Evolutionary conservation across 2,329 filamentous ascomycete species (phyloP).

Genomic region (Tolypocladium inflatum): DNA sequence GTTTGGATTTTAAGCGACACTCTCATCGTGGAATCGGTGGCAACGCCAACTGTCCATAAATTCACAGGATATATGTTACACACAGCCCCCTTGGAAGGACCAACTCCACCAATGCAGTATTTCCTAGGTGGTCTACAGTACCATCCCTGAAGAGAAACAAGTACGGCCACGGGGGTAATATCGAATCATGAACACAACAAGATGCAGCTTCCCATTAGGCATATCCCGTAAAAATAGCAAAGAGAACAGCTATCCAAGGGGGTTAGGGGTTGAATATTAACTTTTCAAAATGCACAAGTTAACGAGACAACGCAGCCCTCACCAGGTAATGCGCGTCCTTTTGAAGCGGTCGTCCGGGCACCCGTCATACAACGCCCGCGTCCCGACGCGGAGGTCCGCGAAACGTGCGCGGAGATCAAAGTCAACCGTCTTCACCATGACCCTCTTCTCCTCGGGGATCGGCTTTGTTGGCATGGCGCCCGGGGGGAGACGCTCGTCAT

Average conservation of each 20-base stretch:
- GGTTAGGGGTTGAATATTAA: too few species aligned
- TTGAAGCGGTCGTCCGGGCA: constrained; percentile 36
- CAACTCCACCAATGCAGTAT: too few species aligned
- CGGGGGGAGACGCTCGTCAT: constrained; percentile 13
- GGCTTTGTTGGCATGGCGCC: constrained; percentile 6
- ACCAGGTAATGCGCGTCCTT: constrained; percentile 40
- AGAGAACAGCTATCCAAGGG: background rate
- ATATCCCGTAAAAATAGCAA: background rate
- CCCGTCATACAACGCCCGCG: constrained; percentile 37
- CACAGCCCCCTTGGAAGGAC: background rate
- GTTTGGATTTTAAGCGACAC: background rate
- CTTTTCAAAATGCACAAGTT: background rate
- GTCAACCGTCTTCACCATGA: constrained; percentile 47
- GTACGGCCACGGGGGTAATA: background rate
- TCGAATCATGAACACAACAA: background rate
- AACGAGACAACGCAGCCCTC: background rate
- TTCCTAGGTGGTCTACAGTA: too few species aligned
- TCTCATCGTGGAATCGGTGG: background rate
- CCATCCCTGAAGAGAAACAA: background rate
- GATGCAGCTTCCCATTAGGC: background rate
- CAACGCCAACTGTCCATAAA: too few species aligned
- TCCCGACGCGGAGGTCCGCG: constrained; percentile 44
- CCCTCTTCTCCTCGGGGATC: constrained; percentile 43
- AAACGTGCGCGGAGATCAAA: constrained; percentile 44
- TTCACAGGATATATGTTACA: background rate